phyloP scores from a whole-genome alignment of 192 early-diverging fungal species.

The Spinellus fusiger region DNA sequence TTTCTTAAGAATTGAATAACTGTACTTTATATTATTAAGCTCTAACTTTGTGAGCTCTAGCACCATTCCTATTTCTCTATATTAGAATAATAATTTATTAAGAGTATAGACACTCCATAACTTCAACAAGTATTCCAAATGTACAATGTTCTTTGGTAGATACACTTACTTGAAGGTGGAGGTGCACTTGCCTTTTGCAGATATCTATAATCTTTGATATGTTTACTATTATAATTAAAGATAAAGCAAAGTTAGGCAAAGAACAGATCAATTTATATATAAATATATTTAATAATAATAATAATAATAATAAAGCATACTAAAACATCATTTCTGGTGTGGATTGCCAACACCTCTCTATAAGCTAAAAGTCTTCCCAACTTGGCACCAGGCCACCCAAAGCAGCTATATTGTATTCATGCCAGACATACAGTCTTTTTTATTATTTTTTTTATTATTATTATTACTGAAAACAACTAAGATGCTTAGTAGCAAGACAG shows the following conservation, averaged over 20 bases:
- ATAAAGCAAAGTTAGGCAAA: background rate
- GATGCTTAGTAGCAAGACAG: background rate
- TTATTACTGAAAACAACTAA: background rate
- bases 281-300: background rate
- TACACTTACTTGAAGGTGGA: background rate
- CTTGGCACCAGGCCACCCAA: background rate
- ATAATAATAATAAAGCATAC: background rate
- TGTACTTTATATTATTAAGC: background rate
- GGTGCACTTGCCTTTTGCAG: background rate
- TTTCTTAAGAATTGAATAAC: background rate
- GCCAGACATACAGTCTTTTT: background rate
- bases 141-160: background rate
- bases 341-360: background rate
- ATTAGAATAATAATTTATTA: background rate
- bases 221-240: background rate
- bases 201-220: background rate
- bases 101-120: background rate
- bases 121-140: background rate
- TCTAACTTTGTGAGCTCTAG: background rate
- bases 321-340: background rate
- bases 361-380: background rate
- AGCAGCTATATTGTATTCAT: slow-evolving; percentile 1
- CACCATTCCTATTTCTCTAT: background rate
- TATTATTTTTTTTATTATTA: no score
- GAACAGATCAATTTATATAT: background rate